Base-by-base conservation (phyloP, 306 rosid genomes). In the Betula pendula region DNA sequence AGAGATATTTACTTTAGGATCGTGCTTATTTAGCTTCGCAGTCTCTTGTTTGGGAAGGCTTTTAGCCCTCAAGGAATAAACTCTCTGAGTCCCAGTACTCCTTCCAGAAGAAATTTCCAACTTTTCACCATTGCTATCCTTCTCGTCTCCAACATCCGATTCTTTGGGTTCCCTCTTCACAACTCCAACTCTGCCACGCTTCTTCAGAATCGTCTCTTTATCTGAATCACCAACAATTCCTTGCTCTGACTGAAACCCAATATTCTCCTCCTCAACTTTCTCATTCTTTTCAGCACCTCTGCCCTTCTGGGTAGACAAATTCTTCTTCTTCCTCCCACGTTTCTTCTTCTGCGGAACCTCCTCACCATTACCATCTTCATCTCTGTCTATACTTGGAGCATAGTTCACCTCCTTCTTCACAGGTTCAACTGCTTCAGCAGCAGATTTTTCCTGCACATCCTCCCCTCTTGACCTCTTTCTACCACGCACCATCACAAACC, bases 261-360 rank as follows among this genome's bases (percentile, higher is more conserved):
- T 19, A 19, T 19, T 11, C 12, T 10, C 19, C 12, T 10, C 19
- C 35, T 22, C 63, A 56, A 24, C 31, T 24, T 24, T 24, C 16
- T 3, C 63, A 4, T 24, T 24, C 63, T 53, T 0, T 20, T 53
- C 25, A 53, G 60, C 60, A n/a, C 60, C 60, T 19, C 29, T 7
- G 8, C 60, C 27, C 20, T 56, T 56, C 63, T 22, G 29, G 29
- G 14, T 6, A 11, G 16, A 24, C 10, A 56, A 24, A 56, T 56
- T 56, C 40, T 17, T 25, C 40, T 15, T 74, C 65, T 51, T 82
- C 55, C 87, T 70, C 3, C 53, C 53, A 9, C 72, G 72, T n/a
- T 68, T 43, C 38, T 44, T 68, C 12, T 11, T 16, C 51, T 7
- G 49, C n/a, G 31, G 6, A n/a, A 7, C 59, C 66, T 55, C 3